A percentile compares a stretch with the other conserved stretches of the same genome.
These are phyloP conservation scores for Auricularia sp. DNA, from an alignment of 768 basidiomycete species.

Conservation along the genomic window DNA sequence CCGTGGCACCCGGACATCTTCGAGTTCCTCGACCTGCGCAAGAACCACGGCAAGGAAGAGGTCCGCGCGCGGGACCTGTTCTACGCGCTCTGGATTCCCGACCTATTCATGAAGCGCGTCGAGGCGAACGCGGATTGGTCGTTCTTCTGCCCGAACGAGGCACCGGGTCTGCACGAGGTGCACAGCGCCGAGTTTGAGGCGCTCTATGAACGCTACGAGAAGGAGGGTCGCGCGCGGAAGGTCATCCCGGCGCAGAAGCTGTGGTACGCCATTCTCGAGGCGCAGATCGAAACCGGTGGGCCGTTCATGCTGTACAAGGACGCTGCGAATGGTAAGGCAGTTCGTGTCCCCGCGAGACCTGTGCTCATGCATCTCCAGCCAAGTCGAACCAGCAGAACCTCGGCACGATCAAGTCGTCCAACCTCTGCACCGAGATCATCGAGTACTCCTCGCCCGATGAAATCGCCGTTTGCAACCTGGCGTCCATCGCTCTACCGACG, in stretches of 20 bases:
- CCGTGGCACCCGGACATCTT: slow-evolving; percentile 98
- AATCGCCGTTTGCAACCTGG: slow-evolving; percentile 96
- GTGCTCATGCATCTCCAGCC: slow-evolving; percentile 30
- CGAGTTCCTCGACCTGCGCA: slow-evolving; percentile 93
- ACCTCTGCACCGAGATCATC: slow-evolving; percentile 97
- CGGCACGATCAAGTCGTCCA: slow-evolving; percentile 98
- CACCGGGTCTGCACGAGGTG: slow-evolving; percentile 79
- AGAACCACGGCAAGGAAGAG: slow-evolving; percentile 99
- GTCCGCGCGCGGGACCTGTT: slow-evolving; percentile 92
- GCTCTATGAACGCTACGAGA: slow-evolving; percentile 79
- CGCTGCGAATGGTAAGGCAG: slow-evolving; percentile 68
- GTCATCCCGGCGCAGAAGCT: slow-evolving; percentile 90
- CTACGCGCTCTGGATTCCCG: slow-evolving; percentile 9
- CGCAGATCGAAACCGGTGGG: slow-evolving; percentile 97
- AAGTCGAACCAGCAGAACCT: slow-evolving; percentile 99
- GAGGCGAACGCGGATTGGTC: slow-evolving; percentile 87
- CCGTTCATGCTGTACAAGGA: slow-evolving; percentile 99
- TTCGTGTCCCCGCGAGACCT: background rate
- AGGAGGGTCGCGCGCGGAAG: slow-evolving; percentile 77
- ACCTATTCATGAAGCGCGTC: slow-evolving; percentile 75
- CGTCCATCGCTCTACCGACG: slow-evolving; percentile 88
- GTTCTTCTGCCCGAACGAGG: slow-evolving; percentile 96
- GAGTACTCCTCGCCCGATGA: slow-evolving; percentile 97
- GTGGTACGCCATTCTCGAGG: slow-evolving; percentile 94
- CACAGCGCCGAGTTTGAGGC: slow-evolving; percentile 84